Base-by-base conservation (phyloP, 352 stramenopile species). In the Elongisporangium anandrum region DNA sequence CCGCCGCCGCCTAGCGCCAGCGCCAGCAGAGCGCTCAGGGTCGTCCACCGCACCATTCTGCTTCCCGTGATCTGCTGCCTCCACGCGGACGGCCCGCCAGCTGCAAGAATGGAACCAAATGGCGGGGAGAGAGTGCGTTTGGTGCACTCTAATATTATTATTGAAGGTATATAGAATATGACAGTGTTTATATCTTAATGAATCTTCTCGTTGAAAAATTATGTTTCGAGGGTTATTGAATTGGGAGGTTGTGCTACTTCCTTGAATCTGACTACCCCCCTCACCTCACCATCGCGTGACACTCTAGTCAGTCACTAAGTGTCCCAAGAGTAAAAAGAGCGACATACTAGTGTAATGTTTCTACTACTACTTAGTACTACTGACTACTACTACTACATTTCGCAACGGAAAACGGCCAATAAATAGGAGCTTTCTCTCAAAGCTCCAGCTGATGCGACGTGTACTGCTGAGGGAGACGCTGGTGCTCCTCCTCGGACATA, bases 1-100 rank as follows among this genome's bases (percentile, higher is more conserved):
- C 51, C 51, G 26, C 21, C 50, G 24, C n/a, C 12, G 3, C 50
- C 52, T 10, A 52, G 56, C 38, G 50, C 54, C n/a, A 77, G 57
- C 34, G 70, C 53, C 50, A 61, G 51, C 50, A 57, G 48, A 15
- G 49, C 41, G 29, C 29, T 8, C 9, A 41, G 5, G 29, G 29
- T 41, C 29, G 29, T 41, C 29, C 29, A 41, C 29, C 29, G 29
- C 29, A 41, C 29, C 29, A 41, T 41, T 41, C 9, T 41, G 29
- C 29, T 41, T 41, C 4, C 29, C 29, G 29, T 41, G 29, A 41
- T 41, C 29, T 15, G 29, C 29, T 41, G 6, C 9, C 29, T 41
- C 29, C 29, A 41, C 29, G 29, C 29, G 29, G 29, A 41, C 29
- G 29, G 29, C 29, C 4, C 29, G 29, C 29, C 29, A 41, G 29